Base-by-base conservation (phyloP, 176 grass and related monocot genomes). In the Carex cristatella region DNA sequence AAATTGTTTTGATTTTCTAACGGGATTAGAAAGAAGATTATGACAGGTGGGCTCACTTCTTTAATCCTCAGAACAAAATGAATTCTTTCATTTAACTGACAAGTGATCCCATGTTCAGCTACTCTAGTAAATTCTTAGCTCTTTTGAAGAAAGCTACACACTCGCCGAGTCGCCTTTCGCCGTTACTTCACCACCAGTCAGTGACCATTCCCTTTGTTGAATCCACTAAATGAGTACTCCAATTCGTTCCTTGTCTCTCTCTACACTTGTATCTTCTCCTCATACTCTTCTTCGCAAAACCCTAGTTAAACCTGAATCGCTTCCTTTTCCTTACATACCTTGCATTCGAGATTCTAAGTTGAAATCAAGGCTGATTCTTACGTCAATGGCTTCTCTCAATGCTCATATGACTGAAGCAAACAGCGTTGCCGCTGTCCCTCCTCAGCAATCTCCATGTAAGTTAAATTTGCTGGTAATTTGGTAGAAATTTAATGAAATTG, bases 361-460 rank as follows among this genome's bases (percentile, higher is more conserved):
- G 33, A 81, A 61, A 18, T 61, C 78, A 18, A 16, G 6, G 23
- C 32, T 15, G 33, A 10, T 40, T 35, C 15, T 60, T 6, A 0
- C 78, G 9, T 11, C 55, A 60, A 62, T 81, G 79, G 79, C 79
- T 65, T 81, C 79, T 65, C 16, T 46, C 37, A 65, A 10, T 23
- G 7, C 79, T 64, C 59, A 42, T 14, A 0, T 18, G n/a, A 48
- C 16, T 19, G 69, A 11, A 12, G n/a, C 42, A 46, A 51, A 49
- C 70, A 23, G 9, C 16, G 70, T 11, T 5, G 1, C 46, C 1
- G 23, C 62, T 19, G n/a, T 0, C 18, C 11, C 80, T 16, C 11
- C 61, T 31, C 80, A 81, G 2, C 79, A 65, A 65, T 65, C 61
- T 2, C 42, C 79, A 44, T 44, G 79, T 81, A 81, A n/a, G n/a